Evolutionary conservation across 2,329 filamentous ascomycete species (phyloP), one percentile per base, ranked within the genome.

Genomic region (Epichloe festucae): DNA sequence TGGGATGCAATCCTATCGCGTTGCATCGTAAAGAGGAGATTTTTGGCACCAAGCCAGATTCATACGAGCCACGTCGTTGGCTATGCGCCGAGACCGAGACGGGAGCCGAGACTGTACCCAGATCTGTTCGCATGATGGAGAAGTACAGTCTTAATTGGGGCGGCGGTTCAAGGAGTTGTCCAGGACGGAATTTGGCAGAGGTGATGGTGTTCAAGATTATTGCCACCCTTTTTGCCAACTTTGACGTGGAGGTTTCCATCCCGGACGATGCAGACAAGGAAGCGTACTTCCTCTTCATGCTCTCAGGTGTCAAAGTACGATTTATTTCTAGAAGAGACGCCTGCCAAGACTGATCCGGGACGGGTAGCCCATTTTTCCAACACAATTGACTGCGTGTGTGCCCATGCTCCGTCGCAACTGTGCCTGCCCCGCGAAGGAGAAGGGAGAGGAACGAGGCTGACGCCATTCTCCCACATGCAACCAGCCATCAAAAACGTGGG

Each of bases 201-300:
- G 55, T 79, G 51, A 62, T 78, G 2, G 63, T 79, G 0, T 65
- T 63, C 48, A 77, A 75, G 56, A 62, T 69, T 0, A 62, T 77
- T 0, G 60, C 69, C 0, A 60, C 65, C 0, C 53, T 79, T 15
- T 77, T 77, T 3, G 59, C 61, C 5, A 65, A 69, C 42, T 79
- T 79, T 50, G 67, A 72, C 5, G 60, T 78, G 0, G 60, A 71
- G 50, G 63, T 70, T 3, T 57, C 44, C 6, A 57, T 73, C 55
- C 72, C 73, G 0, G 55, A 57, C 0, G 67, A 73, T 2, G 59
- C 67, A 3, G 60, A 70, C 1, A 67, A 69, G 43, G 66, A 64
- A 2, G 70, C 70, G 8, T 78, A 77, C 51, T 79, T 78, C 51
- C 61, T 79, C 60, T 74, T 73, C 1, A 76, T 78, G 70, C 54